Evolutionary conservation across 2,329 filamentous ascomycete species (phyloP).

Genomic region (Botrytis fragariae): DNA sequence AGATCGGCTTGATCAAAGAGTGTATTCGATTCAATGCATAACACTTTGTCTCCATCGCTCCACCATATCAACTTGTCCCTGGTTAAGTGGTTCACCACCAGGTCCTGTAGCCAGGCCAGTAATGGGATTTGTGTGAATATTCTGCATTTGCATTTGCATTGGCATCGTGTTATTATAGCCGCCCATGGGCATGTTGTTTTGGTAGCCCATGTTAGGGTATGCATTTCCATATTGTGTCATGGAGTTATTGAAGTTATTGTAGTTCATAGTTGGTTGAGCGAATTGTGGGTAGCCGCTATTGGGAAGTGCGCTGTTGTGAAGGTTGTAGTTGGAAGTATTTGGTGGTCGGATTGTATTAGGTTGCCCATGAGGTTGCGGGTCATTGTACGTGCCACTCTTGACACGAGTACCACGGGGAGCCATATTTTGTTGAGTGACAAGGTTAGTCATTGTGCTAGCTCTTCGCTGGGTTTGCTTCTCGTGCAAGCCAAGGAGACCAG

Average conservation of each 20-base stretch:
- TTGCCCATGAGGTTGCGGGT: slow-evolving; percentile 22
- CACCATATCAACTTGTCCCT: slow-evolving; percentile 40
- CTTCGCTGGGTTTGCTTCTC: slow-evolving; percentile 32
- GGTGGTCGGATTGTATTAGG: slow-evolving; percentile 26
- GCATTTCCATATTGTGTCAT: slow-evolving; percentile 31
- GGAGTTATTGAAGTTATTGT: slow-evolving; percentile 24
- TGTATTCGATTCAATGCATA: slow-evolving; percentile 31
- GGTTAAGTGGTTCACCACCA: slow-evolving; percentile 30
- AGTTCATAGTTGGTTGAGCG: slow-evolving; percentile 30
- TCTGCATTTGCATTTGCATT: slow-evolving; percentile 26
- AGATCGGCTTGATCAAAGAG: neutral
- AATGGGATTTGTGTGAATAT: slow-evolving; percentile 28
- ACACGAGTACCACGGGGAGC: slow-evolving; percentile 25
- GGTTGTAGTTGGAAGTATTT: slow-evolving; percentile 22
- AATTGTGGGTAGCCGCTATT: slow-evolving; percentile 25
- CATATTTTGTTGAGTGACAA: slow-evolving; percentile 24
- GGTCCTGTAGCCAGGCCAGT: slow-evolving; percentile 28
- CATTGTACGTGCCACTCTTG: slow-evolving; percentile 30
- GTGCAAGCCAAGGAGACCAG: slow-evolving; percentile 36
- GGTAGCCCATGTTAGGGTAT: slow-evolving; percentile 28
- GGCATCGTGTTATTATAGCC: slow-evolving; percentile 23
- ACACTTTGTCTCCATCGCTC: slow-evolving; percentile 41
- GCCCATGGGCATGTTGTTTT: slow-evolving; percentile 18
- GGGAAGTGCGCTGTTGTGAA: slow-evolving; percentile 13
- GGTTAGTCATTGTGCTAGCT: slow-evolving; percentile 33